Evolutionary conservation across 2,329 filamentous ascomycete species (phyloP).

Genomic region (Lecanicillium sp.): DNA sequence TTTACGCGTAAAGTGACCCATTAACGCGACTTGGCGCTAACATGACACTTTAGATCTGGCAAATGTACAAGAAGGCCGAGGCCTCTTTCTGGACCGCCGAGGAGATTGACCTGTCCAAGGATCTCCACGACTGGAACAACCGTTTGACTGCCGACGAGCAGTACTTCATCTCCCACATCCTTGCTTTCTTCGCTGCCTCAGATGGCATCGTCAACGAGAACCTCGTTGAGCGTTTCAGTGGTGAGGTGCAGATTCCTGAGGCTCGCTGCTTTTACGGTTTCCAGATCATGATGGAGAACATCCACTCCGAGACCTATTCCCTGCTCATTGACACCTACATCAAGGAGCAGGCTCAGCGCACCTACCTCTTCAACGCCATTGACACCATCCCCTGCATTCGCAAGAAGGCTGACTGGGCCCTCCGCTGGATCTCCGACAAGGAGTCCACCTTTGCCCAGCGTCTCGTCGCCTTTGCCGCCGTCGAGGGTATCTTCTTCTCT

Average conservation of each 20-base stretch:
- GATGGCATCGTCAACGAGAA: conserved; percentile 99
- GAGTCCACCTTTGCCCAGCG: conserved; percentile 93
- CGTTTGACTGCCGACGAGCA: conserved; percentile 92
- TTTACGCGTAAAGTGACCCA: conserved; percentile 63
- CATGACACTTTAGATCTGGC: conserved; percentile 71
- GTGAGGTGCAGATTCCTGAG: conserved; percentile 94
- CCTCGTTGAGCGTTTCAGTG: conserved; percentile 94
- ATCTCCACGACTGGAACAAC: conserved; percentile 99
- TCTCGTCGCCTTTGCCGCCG: conserved; percentile 91
- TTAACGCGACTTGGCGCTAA: conserved; percentile 31
- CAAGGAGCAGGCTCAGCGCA: conserved; percentile 91
- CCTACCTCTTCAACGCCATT: conserved; percentile 95
- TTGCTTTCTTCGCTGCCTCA: conserved; percentile 97
- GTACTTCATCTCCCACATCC: conserved; percentile 96
- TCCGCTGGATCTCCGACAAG: conserved; percentile 90
- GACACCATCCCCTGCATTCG: conserved; percentile 98
- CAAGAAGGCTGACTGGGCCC: conserved; percentile 98
- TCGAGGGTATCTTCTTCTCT: conserved; percentile 99
- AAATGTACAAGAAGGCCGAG: conserved; percentile 99
- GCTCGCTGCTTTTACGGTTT: conserved; percentile 99
- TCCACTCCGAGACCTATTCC: conserved; percentile 99
- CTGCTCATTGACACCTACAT: conserved; percentile 99
- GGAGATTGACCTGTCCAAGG: conserved; percentile 98
- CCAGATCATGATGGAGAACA: conserved; percentile 99
- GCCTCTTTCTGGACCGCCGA: conserved; percentile 99